phyloP scores from a whole-genome alignment of 768 basidiomycete species.

The Pleurotus eryngii region DNA sequence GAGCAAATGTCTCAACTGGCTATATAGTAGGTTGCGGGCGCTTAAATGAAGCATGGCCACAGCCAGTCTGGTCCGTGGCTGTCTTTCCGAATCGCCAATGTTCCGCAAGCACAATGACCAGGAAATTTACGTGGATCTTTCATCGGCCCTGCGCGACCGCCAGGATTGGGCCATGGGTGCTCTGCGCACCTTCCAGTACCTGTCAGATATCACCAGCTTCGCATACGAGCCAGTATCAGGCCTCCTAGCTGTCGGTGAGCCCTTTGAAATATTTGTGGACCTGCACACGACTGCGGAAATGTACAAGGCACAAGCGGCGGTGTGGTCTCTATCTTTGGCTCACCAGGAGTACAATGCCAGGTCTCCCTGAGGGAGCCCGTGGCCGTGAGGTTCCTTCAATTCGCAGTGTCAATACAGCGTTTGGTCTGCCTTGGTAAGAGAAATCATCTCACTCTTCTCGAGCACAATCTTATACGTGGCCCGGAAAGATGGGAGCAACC shows the following conservation, averaged over 20 bases:
- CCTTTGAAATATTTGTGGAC: neutral
- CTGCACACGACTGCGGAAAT: neutral
- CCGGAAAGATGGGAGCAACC: constrained; percentile 46
- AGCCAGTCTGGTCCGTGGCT: neutral
- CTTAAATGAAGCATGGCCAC: constrained; percentile 2
- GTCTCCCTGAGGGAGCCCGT: constrained; percentile 43
- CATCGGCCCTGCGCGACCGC: constrained; percentile 50
- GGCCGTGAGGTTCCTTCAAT: constrained; percentile 58
- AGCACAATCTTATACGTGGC: no score
- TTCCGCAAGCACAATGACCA: constrained; percentile 35
- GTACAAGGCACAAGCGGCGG: constrained; percentile 62
- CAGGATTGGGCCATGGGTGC: constrained; percentile 54
- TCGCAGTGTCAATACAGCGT: constrained; percentile 50
- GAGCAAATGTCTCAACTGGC: constrained; percentile 1
- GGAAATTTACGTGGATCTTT: constrained; percentile 46
- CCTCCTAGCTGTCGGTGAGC: constrained; percentile 57
- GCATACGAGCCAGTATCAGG: constrained; percentile 60
- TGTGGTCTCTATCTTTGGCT: constrained; percentile 61
- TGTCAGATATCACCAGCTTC: constrained; percentile 46
- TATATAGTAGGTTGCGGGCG: neutral
- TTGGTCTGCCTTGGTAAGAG: constrained; percentile 62
- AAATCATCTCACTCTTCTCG: neutral
- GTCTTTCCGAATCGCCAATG: constrained; percentile 25
- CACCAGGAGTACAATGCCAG: constrained; percentile 56
- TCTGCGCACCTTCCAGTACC: constrained; percentile 48